A percentile compares a stretch with the other conserved stretches of the same genome.
Evolutionary conservation across 768 basidiomycete genomes (phyloP).

Genomic region (Strobilomyces dryophilus): DNA sequence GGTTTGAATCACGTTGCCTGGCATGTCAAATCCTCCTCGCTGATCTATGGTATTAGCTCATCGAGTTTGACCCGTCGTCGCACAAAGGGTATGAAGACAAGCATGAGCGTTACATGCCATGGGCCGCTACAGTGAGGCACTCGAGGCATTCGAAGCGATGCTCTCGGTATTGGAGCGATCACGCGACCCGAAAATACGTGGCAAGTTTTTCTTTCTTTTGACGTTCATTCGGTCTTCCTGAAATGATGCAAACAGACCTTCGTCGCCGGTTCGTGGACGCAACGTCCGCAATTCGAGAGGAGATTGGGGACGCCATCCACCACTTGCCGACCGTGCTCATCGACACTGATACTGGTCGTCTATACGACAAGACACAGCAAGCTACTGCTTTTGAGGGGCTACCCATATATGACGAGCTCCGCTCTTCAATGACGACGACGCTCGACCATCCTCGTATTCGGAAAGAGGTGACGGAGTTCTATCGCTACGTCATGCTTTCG

Average conservation of each 20-base stretch:
- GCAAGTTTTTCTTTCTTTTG: neutral
- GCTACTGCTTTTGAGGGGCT: neutral
- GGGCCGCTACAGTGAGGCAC: neutral
- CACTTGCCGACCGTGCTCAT: neutral
- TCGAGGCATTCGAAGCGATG: neutral
- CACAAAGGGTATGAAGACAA: no score
- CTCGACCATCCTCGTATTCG: neutral
- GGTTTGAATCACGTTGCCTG: neutral
- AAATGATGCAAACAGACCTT: neutral
- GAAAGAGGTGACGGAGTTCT: neutral
- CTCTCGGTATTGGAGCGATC: neutral
- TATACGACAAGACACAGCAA: neutral
- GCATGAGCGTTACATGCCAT: neutral
- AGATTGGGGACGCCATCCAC: neutral
- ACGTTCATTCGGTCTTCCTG: neutral
- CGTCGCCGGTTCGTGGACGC: neutral
- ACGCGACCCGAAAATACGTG: neutral
- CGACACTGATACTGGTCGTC: neutral
- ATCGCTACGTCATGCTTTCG: neutral
- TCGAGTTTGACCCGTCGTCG: neutral
- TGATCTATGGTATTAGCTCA: neutral
- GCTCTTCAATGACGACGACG: neutral
- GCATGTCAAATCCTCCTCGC: neutral
- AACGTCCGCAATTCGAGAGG: neutral
- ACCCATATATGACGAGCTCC: neutral